Evolutionary conservation across 2,329 filamentous ascomycete species (phyloP).

Genomic region (Xylariaceae sp.): DNA sequence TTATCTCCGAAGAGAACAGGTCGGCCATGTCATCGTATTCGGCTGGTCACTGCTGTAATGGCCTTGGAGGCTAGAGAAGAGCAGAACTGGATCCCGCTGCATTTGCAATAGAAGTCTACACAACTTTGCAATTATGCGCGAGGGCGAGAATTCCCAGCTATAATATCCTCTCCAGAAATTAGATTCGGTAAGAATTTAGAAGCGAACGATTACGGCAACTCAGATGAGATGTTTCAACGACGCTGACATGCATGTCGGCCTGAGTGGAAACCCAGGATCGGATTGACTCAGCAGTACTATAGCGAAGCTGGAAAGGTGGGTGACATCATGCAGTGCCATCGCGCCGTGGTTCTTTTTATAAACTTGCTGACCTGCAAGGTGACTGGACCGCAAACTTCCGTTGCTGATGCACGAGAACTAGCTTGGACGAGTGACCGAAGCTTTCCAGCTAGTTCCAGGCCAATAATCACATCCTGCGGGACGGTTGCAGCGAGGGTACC

Average conservation of each 20-base stretch:
- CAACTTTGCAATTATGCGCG: slow-evolving; percentile 7
- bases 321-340: slow-evolving; percentile 19
- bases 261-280: slow-evolving; percentile 11
- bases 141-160: slow-evolving; percentile 24
- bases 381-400: neutral
- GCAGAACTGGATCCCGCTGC: neutral
- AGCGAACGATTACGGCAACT: slow-evolving; percentile 4
- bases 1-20: slow-evolving; percentile 1
- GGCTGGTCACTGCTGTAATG: neutral
- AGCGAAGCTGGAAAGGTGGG: slow-evolving; percentile 18
- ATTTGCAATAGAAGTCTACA: slow-evolving; percentile 2
- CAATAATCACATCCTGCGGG: too few relatives aligned
- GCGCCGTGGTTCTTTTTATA: slow-evolving; percentile 19
- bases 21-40: slow-evolving; percentile 10
- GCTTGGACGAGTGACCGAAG: too few relatives aligned
- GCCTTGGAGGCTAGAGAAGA: neutral
- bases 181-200: neutral
- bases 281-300: slow-evolving; percentile 19
- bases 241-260: slow-evolving; percentile 18
- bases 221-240: slow-evolving; percentile 15
- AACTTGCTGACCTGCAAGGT: neutral
- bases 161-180: slow-evolving; percentile 8
- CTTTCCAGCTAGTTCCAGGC: too few relatives aligned
- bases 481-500: neutral
- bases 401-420: neutral